Base-by-base conservation (phyloP, 2,329 filamentous ascomycete species). In the Alternaria sp. region DNA sequence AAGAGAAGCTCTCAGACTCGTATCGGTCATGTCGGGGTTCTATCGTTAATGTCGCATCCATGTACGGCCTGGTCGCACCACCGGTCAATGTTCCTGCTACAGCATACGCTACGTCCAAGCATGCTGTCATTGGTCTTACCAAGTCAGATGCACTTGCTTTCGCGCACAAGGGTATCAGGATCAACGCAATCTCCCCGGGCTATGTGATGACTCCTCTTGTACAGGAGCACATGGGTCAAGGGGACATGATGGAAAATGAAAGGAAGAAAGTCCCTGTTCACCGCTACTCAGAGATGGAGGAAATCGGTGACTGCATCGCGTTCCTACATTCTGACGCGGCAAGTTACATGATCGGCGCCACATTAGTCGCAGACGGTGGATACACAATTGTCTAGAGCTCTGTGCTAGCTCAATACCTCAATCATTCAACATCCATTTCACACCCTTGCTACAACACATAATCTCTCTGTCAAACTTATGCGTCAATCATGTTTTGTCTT, bases 281-380 rank as follows among this genome's bases (percentile, higher is more conserved):
- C n/a, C 78, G 84, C 8, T 69, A 85, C 31, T 68, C 84, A 1
- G 83, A 83, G n/a, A 83, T 86, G 1, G 79, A 82, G 9, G 90
- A 93, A 72, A 84, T 93, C 34, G 89, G 88, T 2, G 90, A 91
- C 68, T 88, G 88, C 26, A 88, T 86, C 61, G 82, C 88, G 17
- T 93, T 89, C 71, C 74, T 93, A 44, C 88, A 88, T 2, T 90
- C 88, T 58, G 87, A 91, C 28, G 90, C 92, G 70, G 88, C 87
- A 0, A 82, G 80, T 3, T 92, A 92, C 67, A 85, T 93, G 62
- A 91, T 89, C 0, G 90, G 90, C 0, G 82, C 88, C n/a, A 88
- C 90, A 61, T 79, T 92, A 61, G 85, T 90, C 52, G 84, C 89
- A 41, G 85, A 88, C 76, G 85, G 85, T 14, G 73, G 72, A 14